phyloP scores from a whole-genome alignment of 2,329 filamentous ascomycete species.

The Colletotrichum viniferum region DNA sequence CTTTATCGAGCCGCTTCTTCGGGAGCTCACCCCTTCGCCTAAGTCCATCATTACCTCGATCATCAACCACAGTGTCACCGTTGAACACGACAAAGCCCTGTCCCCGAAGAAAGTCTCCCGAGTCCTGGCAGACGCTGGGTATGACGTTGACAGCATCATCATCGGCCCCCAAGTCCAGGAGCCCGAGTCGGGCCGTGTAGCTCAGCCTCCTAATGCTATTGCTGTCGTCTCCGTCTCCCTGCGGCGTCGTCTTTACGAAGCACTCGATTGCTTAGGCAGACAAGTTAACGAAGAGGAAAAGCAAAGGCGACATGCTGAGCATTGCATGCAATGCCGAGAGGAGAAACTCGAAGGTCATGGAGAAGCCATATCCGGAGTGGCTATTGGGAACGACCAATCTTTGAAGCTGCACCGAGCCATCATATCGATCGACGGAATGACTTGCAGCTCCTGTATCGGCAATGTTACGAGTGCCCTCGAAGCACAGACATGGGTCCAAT shows the following conservation, averaged over 20 bases:
- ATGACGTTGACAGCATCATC: conserved; percentile 64
- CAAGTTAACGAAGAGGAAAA: not conserved
- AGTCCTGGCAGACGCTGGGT: conserved; percentile 50
- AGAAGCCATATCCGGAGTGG: not conserved
- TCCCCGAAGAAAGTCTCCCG: conserved; percentile 45
- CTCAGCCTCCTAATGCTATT: not conserved
- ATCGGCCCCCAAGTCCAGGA: conserved; percentile 36
- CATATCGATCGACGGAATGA: conserved; percentile 73
- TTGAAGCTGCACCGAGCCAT: conserved; percentile 37
- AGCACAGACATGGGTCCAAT: conserved; percentile 61
- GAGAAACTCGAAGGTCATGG: not conserved
- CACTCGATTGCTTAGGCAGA: not conserved
- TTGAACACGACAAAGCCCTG: conserved; percentile 53
- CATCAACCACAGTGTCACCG: conserved; percentile 69
- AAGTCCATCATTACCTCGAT: conserved; percentile 70
- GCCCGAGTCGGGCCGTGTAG: not conserved
- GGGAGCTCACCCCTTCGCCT: conserved; percentile 50
- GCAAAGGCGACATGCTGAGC: not conserved
- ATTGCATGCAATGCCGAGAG: not conserved
- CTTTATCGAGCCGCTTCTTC: conserved; percentile 65
- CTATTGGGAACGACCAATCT: conserved; percentile 36
- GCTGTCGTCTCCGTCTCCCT: rapidly evolving
- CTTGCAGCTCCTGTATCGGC: conserved; percentile 71
- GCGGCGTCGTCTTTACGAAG: not conserved
- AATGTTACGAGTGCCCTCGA: conserved; percentile 64